Evolutionary conservation across 2,329 filamentous ascomycete species (phyloP), one percentile per base, ranked within the genome.

Genomic region (Grosmannia penicillata): DNA sequence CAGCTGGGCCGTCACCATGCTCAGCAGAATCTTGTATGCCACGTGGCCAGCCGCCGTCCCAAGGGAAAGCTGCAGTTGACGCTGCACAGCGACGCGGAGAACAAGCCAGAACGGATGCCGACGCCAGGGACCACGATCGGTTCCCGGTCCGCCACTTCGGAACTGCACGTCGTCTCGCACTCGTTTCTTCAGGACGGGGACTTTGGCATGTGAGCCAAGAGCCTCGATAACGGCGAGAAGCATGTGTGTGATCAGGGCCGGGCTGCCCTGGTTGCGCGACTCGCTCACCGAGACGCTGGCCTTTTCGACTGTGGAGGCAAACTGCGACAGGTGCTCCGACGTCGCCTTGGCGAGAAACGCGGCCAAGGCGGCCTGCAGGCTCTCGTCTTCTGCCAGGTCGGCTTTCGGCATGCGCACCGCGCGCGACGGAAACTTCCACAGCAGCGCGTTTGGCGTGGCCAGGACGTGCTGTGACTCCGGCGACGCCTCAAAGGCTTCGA

Each of bases 91-190:
- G 2, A 82, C 73, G 1, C 75, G 68, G 6, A 82, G 51, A 0
- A 75, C 56, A 0, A 83, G 63, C 68, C 75, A 83, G 36, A 69
- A 63, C 0, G 78, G 65, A 2, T 66, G 66, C 29, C 79, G 59
- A 15, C 78, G 61, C 77, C 78, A 83, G 0, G 76, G 76, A 0
- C 23, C 23, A n/a, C 15, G n/a, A 4, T 15, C 21, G n/a, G 13
- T 26, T 3, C n/a, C 22, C 8, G 33, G 13, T 8, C 23, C 22
- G 15, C 25, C 34, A 59, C 11, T 49, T 1, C 55, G 49, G 50
- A 71, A 66, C 14, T 61, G 63, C 0, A 79, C 66, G n/a, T 79
- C 75, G 36, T 82, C 78, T 0, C 72, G 62, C 0, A 81, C 63
- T 2, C 67, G 60, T 49, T 83, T 83, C 0, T 58, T 57, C 2